Conservation (phyloP, 495 filamentous ascomycete species). For the Filosporella fistucella region DNA sequence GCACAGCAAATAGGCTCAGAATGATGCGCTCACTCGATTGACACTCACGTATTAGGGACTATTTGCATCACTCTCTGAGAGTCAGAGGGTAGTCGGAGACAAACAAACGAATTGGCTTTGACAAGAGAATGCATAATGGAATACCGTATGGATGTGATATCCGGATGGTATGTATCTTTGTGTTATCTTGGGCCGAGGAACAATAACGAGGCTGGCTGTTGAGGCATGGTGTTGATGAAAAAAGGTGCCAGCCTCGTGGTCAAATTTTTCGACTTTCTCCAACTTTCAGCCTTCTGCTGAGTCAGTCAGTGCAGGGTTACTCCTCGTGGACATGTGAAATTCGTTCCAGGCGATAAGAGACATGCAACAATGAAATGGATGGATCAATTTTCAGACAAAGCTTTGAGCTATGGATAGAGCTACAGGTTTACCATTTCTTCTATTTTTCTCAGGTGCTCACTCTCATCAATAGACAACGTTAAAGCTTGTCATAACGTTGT, state of each 20-base stretch:
- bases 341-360: no score
- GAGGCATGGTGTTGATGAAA: not conserved
- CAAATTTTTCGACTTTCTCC: not conserved
- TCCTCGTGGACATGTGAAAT: no score
- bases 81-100: constrained; percentile 64
- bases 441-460: no score
- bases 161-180: no score
- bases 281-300: not conserved
- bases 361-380: no score
- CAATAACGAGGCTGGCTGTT: not conserved
- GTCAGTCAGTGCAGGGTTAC: no score
- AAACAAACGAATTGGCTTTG: constrained; percentile 58
- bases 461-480: no score
- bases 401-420: no score
- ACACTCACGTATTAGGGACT: constrained; percentile 72
- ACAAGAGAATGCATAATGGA: constrained; percentile 43
- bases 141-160: not conserved
- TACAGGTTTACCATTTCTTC: no score
- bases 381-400: no score
- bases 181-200: no score
- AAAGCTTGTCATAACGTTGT: no score
- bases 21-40: constrained; percentile 19
- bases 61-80: constrained; percentile 58
- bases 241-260: not conserved
- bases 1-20: constrained; percentile 23